Evolutionary conservation across 1,284 basidiomycete species (phyloP).

Genomic region (Grifola frondosa): DNA sequence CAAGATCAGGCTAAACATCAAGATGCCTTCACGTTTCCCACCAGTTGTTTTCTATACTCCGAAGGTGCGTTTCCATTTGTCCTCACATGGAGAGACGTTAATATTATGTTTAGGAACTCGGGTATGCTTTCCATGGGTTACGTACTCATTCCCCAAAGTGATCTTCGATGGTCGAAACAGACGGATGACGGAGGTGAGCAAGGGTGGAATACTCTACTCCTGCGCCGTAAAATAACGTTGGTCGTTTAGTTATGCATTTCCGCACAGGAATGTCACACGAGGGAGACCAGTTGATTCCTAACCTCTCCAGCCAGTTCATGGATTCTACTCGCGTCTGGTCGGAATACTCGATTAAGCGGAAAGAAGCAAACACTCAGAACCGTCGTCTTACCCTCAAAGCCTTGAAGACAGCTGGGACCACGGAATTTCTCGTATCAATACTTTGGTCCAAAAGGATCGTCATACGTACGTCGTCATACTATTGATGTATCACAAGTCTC

Average conservation of each 20-base stretch:
- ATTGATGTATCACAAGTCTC: constrained; percentile 5
- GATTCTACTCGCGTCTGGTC: constrained; percentile 98
- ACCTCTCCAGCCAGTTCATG: constrained; percentile 95
- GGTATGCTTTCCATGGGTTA: constrained; percentile 99
- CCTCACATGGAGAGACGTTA: constrained; percentile 2
- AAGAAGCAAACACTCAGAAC: constrained; percentile 97
- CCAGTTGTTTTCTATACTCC: constrained; percentile 93
- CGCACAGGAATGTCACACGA: constrained; percentile 95
- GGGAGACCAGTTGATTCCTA: constrained; percentile 92
- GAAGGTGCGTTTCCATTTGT: constrained; percentile 48
- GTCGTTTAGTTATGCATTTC: constrained; percentile 85
- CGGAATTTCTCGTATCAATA: constrained; percentile 96
- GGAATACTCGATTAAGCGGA: constrained; percentile 98
- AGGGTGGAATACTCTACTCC: constrained; percentile 14
- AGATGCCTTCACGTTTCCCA: constrained; percentile 99
- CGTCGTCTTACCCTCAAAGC: constrained; percentile 90
- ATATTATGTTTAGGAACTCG: constrained; percentile 64
- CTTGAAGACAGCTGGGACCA: constrained; percentile 97
- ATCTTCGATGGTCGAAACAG: constrained; percentile 96
- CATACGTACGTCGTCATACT: constrained; percentile 68
- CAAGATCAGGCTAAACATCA: constrained; percentile 96
- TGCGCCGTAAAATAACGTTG: constrained; percentile 18
- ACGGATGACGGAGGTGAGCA: constrained; percentile 90
- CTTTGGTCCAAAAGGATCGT: constrained; percentile 95
- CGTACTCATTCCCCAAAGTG: constrained; percentile 95